Conservation (phyloP, 1,284 basidiomycete genomes). For the Rhizoctonia solani region DNA sequence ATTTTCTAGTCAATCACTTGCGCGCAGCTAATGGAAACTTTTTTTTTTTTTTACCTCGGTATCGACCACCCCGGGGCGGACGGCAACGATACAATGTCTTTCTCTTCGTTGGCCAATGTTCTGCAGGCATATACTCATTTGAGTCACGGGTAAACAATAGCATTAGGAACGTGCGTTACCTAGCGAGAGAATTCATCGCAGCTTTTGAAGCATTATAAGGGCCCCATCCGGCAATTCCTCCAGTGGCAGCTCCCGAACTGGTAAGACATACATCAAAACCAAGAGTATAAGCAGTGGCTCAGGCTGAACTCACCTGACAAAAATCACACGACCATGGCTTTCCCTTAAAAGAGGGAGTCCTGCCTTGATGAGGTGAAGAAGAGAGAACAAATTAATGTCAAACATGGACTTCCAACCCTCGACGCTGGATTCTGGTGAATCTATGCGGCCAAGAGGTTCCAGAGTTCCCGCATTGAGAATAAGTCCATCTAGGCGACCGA, state of each 20-base stretch:
- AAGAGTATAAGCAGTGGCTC: neutral
- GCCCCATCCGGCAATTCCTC: slow-evolving; percentile 69
- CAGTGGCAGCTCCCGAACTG: slow-evolving; percentile 78
- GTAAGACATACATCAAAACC: slow-evolving; percentile 42
- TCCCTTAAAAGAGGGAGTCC: slow-evolving; percentile 69
- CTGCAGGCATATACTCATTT: slow-evolving; percentile 47
- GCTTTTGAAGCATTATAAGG: slow-evolving; percentile 83
- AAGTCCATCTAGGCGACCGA: slow-evolving; percentile 69
- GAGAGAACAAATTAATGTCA: slow-evolving; percentile 84
- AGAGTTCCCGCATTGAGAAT: slow-evolving; percentile 80
- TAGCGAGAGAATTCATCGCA: slow-evolving; percentile 81
- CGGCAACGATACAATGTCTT: slow-evolving; percentile 69
- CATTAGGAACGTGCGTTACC: slow-evolving; percentile 48
- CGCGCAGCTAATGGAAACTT: too few species aligned
- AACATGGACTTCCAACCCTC: slow-evolving; percentile 67
- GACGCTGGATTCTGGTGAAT: slow-evolving; percentile 47
- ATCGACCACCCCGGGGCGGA: slow-evolving; percentile 86
- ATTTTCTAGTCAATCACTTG: too few species aligned
- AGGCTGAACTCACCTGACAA: slow-evolving; percentile 51
- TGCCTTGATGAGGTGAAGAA: slow-evolving; percentile 66
- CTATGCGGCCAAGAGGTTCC: slow-evolving; percentile 54
- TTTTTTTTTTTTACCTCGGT: slow-evolving; percentile 65
- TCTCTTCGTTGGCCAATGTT: slow-evolving; percentile 82
- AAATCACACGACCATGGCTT: slow-evolving; percentile 69
- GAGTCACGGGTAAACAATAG: neutral